phyloP scores from a whole-genome alignment of 495 filamentous ascomycete genomes.

The Lophiotrema nucula region DNA sequence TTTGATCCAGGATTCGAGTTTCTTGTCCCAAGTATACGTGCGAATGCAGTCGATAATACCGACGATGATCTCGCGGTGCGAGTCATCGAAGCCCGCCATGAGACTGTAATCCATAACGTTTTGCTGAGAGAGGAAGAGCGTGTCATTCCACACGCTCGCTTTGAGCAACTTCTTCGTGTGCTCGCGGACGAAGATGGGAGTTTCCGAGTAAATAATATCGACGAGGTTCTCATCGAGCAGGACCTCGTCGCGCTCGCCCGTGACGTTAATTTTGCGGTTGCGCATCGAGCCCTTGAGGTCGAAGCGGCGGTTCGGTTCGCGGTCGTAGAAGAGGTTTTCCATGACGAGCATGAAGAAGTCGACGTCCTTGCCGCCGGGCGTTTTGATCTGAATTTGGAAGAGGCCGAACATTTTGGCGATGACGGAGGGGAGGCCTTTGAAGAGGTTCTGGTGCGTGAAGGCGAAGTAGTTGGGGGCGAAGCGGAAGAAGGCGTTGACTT shows the following conservation, averaged over 20 bases:
- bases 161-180: conserved; percentile 87
- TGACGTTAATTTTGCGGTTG: conserved; percentile 92
- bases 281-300: conserved; percentile 98
- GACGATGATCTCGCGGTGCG: conserved; percentile 83
- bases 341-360: conserved; percentile 93
- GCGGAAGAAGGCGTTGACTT: conserved; percentile 88
- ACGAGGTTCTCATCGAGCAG: conserved; percentile 99
- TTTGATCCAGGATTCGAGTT: conserved; percentile 98
- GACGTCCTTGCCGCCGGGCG: conserved; percentile 87
- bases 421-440: conserved; percentile 92
- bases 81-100: conserved; percentile 96
- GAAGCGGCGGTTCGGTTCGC: conserved; percentile 78
- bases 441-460: conserved; percentile 93
- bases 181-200: conserved; percentile 88
- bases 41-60: conserved; percentile 98
- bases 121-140: conserved; percentile 83
- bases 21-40: conserved; percentile 99
- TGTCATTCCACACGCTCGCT: conserved; percentile 90
- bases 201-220: conserved; percentile 91
- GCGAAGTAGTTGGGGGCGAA: conserved; percentile 97
- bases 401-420: conserved; percentile 99
- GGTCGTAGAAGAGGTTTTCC: conserved; percentile 99
- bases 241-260: conserved; percentile 93
- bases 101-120: conserved; percentile 99
- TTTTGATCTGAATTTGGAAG: conserved; percentile 96